Conservation (phyloP, 140 eudicot species). For the Bidens hawaiensis region DNA sequence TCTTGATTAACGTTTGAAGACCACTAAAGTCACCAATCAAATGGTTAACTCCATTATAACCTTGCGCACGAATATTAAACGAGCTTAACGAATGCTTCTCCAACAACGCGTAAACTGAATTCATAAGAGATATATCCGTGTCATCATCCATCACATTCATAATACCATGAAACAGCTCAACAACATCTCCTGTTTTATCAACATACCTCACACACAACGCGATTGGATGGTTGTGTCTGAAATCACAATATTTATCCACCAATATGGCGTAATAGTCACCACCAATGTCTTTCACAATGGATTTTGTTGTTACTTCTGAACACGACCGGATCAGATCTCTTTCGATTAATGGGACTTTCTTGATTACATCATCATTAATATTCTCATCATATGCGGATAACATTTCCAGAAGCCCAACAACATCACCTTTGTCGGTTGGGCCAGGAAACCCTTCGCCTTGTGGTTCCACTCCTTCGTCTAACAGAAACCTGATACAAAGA, state of each 20-base stretch:
- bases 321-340: conserved; percentile 4
- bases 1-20: neutral
- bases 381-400: neutral
- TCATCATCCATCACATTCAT: neutral
- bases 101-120: neutral
- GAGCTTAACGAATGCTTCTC: conserved; percentile 14
- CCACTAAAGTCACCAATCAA: conserved; percentile 1
- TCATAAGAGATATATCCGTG: conserved; percentile 4
- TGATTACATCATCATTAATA: neutral
- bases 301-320: conserved; percentile 15
- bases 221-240: neutral
- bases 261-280: conserved; percentile 11
- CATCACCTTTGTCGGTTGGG: too few relatives aligned
- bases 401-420: neutral
- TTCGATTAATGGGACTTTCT: conserved; percentile 6
- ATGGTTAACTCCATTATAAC: conserved; percentile 6
- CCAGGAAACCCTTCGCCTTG: too few relatives aligned
- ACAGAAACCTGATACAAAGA: neutral
- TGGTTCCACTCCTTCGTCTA: neutral
- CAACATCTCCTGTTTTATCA: conserved; percentile 6
- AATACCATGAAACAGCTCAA: conserved; percentile 16
- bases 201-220: conserved; percentile 19
- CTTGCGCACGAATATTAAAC: conserved; percentile 13
- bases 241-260: conserved; percentile 7
- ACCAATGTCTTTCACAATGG: conserved; percentile 8